Conservation (phyloP, 106 monocot genomes). For the Cymbidium sinense region DNA sequence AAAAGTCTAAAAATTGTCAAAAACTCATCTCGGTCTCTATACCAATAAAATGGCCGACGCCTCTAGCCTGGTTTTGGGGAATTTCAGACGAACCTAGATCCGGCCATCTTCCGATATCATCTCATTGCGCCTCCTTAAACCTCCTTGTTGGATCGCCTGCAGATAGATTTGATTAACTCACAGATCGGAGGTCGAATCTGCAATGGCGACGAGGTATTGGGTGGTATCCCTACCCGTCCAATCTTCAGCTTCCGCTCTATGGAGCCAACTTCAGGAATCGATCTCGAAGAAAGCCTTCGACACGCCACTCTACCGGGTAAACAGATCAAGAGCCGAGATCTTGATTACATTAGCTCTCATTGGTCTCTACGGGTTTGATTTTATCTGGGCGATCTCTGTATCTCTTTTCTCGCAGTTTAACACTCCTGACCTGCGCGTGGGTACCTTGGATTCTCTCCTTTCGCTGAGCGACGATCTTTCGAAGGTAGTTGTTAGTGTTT, state of each 20-base stretch:
- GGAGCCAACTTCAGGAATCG: slow-evolving; percentile 56
- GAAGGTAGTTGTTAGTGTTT: slow-evolving; percentile 38
- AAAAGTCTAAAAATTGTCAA: too few species aligned
- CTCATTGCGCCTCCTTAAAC: not conserved
- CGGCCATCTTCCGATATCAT: not conserved
- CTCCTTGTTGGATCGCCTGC: not conserved
- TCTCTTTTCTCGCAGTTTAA: slow-evolving; percentile 52
- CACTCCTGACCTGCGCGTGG: slow-evolving; percentile 77
- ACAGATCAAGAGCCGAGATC: not conserved
- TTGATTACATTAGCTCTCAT: not conserved
- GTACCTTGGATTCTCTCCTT: slow-evolving; percentile 87
- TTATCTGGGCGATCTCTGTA: slow-evolving; percentile 4
- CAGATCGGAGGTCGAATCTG: not conserved
- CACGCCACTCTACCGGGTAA: slow-evolving; percentile 80
- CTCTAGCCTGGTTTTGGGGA: too few species aligned
- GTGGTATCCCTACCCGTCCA: slow-evolving; percentile 76
- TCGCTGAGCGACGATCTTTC: slow-evolving; percentile 83
- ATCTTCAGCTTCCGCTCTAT: slow-evolving; percentile 35
- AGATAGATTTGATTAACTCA: not conserved
- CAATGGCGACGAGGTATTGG: slow-evolving; percentile 83
- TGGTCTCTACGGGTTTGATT: not conserved
- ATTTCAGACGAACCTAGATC: not conserved
- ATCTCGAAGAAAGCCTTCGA: slow-evolving; percentile 85
- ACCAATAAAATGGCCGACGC: too few species aligned
- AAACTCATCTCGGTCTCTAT: too few species aligned